Evolutionary conservation across 169 alveolate genomes (phyloP), one percentile per base, ranked within the genome.

Genomic region (Haemoproteus tartakovskyi): DNA sequence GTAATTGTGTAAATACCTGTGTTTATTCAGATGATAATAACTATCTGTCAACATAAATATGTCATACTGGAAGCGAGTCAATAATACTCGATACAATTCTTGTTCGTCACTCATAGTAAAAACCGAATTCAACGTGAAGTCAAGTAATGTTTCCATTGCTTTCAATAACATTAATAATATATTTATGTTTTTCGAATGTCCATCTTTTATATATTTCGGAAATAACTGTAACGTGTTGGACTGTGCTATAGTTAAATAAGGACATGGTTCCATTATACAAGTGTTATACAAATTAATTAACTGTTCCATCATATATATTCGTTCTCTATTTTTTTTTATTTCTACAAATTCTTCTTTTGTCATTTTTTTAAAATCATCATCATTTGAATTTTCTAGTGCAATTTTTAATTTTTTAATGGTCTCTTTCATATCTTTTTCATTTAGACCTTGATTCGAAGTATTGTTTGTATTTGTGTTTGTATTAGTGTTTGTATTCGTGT

Each of bases 51-150:
- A 79, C 80, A 63, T 51, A 67, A 79, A 64, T 86, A 88, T 85
- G 78, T 88, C 93, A 57, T 51, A 88, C 37, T 88, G 92, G 40
- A 88, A 56, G 30, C 93, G 85, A 9, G 91, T 86, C 3, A 79
- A 43, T 64, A 86, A 80, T 9, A 81, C 51, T 67, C 81, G 84
- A 56, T 64, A 88, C n/a, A 88, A 57, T 19, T 88, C 87, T 21
- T 82, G 80, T 56, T 88, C 91, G 19, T 82, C 79, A 30, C 87
- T 82, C 27, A 78, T 80, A 1, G 79, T 83, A 21, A 87, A 70
- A 36, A 87, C 85, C 21, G 82, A 89, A 22, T 79, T 64, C 0
- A 86, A 91, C 29, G 84, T 86, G 74, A 82, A 88, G 27, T 88
- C 93, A 48, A 88, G 47, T 19, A 88, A 56, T 2, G 93, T 84